phyloP scores from a whole-genome alignment of 176 grass and related monocot genomes.

The Olyra latifolia region DNA sequence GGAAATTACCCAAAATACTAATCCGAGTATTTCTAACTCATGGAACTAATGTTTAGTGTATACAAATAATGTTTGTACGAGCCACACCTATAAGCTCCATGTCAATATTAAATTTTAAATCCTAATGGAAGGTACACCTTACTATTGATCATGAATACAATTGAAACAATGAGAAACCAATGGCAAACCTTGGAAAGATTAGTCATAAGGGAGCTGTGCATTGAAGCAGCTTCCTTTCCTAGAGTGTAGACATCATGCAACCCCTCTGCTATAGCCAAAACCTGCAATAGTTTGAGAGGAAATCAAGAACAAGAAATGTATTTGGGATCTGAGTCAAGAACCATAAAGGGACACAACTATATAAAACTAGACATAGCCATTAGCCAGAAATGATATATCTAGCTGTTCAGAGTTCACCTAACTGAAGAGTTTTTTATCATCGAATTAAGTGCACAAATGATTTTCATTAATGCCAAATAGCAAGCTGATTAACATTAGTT shows the following conservation, averaged over 20 bases:
- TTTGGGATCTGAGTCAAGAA: conserved; percentile 14
- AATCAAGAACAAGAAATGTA: conserved; percentile 34
- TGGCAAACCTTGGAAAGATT: conserved; percentile 87
- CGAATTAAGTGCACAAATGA: not conserved
- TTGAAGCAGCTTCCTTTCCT: conserved; percentile 71
- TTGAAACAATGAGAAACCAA: conserved; percentile 35
- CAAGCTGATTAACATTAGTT: conserved; percentile 20
- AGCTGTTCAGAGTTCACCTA: conserved; percentile 21
- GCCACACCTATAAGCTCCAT: conserved; percentile 1
- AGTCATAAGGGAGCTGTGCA: conserved; percentile 70
- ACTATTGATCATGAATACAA: too few species aligned
- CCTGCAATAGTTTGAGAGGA: conserved; percentile 50
- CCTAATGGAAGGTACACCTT: conserved; percentile 17
- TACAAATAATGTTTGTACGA: conserved; percentile 1
- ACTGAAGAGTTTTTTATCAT: conserved; percentile 27
- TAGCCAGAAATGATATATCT: conserved; percentile 27
- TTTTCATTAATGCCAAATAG: conserved; percentile 14
- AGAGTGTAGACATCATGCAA: conserved; percentile 82
- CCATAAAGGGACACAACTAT: not conserved
- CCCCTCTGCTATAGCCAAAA: conserved; percentile 90
- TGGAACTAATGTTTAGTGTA: conserved; percentile 22
- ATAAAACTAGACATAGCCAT: conserved; percentile 34
- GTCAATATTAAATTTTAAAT: not conserved
- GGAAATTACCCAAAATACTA: conserved; percentile 13
- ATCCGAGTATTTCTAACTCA: conserved; percentile 11